A percentile compares a stretch with the other conserved stretches of the same genome.
Conservation (phyloP, 2,329 filamentous ascomycete genomes). For the Aureobasidium sp. region DNA sequence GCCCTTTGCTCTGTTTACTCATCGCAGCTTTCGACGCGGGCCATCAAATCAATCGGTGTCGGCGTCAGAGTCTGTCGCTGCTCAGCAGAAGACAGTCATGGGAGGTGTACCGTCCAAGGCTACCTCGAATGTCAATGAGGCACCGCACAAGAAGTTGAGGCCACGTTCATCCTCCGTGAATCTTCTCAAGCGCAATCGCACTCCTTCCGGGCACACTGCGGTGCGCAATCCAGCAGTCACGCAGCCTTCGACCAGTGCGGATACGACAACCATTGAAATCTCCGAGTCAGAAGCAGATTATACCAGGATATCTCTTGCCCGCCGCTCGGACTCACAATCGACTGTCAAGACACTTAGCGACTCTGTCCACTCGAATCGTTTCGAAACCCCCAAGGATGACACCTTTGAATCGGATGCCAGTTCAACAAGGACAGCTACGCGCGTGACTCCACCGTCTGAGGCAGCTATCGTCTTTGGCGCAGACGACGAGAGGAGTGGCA, state of each 20-base stretch:
- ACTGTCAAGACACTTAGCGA: constrained; percentile 5
- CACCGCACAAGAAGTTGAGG: constrained; percentile 8
- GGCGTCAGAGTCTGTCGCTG: neutral
- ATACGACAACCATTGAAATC: neutral
- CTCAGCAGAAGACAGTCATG: constrained; percentile 6
- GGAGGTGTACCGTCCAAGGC: constrained; percentile 7
- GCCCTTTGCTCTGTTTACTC: constrained; percentile 4
- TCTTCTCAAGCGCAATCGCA: constrained; percentile 8
- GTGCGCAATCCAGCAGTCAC: neutral
- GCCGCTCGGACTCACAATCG: neutral
- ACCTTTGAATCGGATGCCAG: neutral
- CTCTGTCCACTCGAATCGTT: neutral
- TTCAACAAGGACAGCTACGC: constrained; percentile 8
- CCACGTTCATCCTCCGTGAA: constrained; percentile 4
- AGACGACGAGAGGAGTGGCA: constrained; percentile 11
- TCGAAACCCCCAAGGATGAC: neutral
- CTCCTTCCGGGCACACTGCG: neutral
- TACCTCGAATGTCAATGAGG: neutral
- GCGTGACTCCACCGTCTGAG: neutral
- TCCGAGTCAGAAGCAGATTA: neutral
- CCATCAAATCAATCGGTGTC: neutral
- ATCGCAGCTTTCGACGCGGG: constrained; percentile 12
- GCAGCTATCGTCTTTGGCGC: neutral
- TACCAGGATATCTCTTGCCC: neutral
- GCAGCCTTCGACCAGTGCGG: neutral